phyloP scores from a whole-genome alignment of 345 rosid genomes.

The Salix caprea region DNA sequence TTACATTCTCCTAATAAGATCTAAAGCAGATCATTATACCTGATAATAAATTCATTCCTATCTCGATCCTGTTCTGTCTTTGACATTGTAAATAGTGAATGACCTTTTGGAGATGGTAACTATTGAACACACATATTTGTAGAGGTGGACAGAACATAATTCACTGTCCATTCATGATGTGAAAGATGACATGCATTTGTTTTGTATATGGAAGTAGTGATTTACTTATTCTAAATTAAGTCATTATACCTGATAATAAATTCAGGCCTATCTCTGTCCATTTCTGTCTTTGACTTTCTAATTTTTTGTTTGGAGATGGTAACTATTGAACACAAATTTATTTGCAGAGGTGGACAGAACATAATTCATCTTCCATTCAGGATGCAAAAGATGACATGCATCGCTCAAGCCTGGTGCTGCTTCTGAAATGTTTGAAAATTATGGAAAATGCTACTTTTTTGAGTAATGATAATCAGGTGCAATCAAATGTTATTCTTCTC shows the following conservation, averaged over 20 bases:
- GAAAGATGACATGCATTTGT: conserved; percentile 39
- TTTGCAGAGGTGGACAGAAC: conserved; percentile 46
- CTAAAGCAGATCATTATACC: not conserved
- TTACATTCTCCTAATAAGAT: not conserved
- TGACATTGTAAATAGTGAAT: not conserved
- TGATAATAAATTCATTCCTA: not conserved
- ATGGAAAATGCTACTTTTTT: conserved; percentile 96
- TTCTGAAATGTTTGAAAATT: conserved; percentile 78
- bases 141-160: conserved; percentile 40
- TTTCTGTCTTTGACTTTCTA: not conserved
- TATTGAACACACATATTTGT: conserved; percentile 17
- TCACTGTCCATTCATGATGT: conserved; percentile 33
- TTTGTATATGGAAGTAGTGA: not conserved
- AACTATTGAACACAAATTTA: conserved; percentile 6
- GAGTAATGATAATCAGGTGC: conserved; percentile 88
- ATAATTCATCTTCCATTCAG: conserved; percentile 26
- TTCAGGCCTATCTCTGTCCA: not conserved
- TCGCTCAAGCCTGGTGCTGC: conserved; percentile 49
- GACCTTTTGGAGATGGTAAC: not conserved
- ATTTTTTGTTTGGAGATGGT: conserved; percentile 7
- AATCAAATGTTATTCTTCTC: conserved; percentile 3
- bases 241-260: not conserved
- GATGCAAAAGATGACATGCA: conserved; percentile 39
- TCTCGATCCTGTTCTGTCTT: not conserved
- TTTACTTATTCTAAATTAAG: not conserved